phyloP scores from a whole-genome alignment of 257 asterid genomes.

The Solanum corneliomulleri region DNA sequence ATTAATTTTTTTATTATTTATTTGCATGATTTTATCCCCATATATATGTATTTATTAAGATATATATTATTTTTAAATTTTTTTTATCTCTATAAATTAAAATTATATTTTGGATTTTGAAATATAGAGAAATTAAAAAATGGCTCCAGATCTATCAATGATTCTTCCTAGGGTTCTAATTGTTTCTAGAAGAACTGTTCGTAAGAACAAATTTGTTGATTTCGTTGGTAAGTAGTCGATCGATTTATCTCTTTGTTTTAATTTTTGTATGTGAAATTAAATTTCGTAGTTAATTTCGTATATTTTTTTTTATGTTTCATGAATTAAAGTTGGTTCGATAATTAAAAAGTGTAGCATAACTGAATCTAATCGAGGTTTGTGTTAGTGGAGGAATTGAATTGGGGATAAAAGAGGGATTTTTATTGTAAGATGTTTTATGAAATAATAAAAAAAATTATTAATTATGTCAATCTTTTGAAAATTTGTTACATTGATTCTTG shows the following conservation, averaged over 20 bases:
- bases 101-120: not conserved
- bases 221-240: constrained; percentile 48
- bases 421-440: not conserved
- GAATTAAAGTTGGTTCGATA: not conserved
- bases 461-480: not conserved
- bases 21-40: not conserved
- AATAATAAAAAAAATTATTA: not conserved
- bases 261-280: not conserved
- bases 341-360: not conserved
- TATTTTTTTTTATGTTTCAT: not conserved
- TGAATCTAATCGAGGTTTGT: not conserved
- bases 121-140: not conserved
- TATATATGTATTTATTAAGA: not conserved
- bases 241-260: no score
- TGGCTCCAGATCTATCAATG: constrained; percentile 40
- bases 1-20: not conserved
- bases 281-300: not conserved
- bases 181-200: constrained; percentile 50
- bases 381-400: not conserved
- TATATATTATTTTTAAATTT: not conserved
- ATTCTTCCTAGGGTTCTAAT: constrained; percentile 65
- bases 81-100: not conserved
- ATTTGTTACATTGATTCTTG: not conserved
- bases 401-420: not conserved
- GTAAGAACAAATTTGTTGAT: constrained; percentile 71